Conservation (phyloP, 2,329 filamentous ascomycete genomes). For the Ceratocystis cacaofunesta region DNA sequence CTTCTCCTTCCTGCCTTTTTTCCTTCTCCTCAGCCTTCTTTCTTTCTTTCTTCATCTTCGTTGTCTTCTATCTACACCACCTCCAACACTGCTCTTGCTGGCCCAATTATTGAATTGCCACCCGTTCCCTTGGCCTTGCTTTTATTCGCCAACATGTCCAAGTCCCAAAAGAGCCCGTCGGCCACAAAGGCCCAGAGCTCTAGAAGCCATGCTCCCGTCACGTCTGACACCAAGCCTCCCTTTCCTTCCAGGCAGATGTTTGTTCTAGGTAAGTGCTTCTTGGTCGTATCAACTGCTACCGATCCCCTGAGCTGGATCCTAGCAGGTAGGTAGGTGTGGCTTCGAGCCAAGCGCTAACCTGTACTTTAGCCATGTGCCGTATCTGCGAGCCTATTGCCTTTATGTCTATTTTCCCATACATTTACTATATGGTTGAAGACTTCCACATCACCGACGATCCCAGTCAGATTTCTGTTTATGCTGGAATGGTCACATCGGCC, state of each 20-base stretch:
- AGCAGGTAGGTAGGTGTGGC: background rate
- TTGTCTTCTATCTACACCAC: background rate
- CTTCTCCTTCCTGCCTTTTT: background rate
- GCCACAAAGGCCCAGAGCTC: background rate
- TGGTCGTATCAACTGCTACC: background rate
- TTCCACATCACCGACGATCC: conserved; percentile 72
- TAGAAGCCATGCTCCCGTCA: background rate
- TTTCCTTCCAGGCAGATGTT: conserved; percentile 30
- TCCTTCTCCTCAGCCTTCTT: background rate
- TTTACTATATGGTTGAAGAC: conserved; percentile 92
- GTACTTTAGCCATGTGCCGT: conserved; percentile 59
- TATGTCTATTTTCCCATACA: conserved; percentile 98
- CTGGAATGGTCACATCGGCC: conserved; percentile 87
- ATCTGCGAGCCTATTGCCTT: conserved; percentile 98
- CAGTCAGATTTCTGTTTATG: conserved; percentile 75
- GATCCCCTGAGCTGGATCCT: background rate
- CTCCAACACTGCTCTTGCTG: background rate
- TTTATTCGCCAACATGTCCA: background rate
- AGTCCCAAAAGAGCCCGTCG: background rate
- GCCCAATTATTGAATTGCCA: background rate
- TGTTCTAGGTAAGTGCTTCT: conserved; percentile 29
- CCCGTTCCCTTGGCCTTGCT: background rate
- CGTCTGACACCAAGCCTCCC: conserved; percentile 20
- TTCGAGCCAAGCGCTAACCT: conserved; percentile 11
- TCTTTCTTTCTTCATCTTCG: background rate